Evolutionary conservation across 2,329 filamentous ascomycete species (phyloP).

Genomic region (Chaetomium sp.): DNA sequence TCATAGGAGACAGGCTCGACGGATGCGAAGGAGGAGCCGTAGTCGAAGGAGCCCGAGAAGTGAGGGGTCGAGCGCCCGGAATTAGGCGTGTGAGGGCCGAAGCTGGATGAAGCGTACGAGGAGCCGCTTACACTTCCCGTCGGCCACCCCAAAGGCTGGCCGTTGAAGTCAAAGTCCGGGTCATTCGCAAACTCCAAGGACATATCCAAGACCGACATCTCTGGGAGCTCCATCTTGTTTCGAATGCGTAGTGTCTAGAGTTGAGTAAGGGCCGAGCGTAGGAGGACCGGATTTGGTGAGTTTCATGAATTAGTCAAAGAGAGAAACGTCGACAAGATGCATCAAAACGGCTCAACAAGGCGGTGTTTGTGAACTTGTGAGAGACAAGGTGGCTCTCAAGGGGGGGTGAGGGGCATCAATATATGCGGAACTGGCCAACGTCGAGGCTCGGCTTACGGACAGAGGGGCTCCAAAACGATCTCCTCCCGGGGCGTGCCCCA

Average conservation of each 20-base stretch:
- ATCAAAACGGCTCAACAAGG: too few species aligned
- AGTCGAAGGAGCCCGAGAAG: conserved; percentile 16
- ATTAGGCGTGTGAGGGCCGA: conserved; percentile 29
- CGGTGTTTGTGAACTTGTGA: too few species aligned
- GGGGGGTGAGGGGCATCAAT: too few species aligned
- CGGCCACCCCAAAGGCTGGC: conserved; percentile 19
- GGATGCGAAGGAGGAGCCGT: conserved; percentile 25
- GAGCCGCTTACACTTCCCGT: conserved; percentile 27
- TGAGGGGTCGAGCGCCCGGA: conserved; percentile 31
- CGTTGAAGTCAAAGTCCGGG: conserved; percentile 22
- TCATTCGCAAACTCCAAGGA: conserved; percentile 30
- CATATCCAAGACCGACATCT: conserved; percentile 14
- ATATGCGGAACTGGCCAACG: neutral
- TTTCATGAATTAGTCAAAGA: too few species aligned
- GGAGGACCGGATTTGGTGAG: too few species aligned
- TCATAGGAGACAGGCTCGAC: conserved; percentile 25
- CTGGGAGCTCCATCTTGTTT: conserved; percentile 16
- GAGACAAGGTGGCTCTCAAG: too few species aligned
- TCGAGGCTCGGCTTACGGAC: conserved; percentile 10
- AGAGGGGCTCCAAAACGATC: neutral
- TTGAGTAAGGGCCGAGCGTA: too few species aligned
- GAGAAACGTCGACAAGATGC: too few species aligned
- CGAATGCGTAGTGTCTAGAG: neutral
- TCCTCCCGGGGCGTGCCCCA: neutral
- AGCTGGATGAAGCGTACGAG: conserved; percentile 26